A percentile compares a stretch with the other conserved stretches of the same genome.
Conservation (phyloP, 441 rosid species). For the Mallotus repandus region DNA sequence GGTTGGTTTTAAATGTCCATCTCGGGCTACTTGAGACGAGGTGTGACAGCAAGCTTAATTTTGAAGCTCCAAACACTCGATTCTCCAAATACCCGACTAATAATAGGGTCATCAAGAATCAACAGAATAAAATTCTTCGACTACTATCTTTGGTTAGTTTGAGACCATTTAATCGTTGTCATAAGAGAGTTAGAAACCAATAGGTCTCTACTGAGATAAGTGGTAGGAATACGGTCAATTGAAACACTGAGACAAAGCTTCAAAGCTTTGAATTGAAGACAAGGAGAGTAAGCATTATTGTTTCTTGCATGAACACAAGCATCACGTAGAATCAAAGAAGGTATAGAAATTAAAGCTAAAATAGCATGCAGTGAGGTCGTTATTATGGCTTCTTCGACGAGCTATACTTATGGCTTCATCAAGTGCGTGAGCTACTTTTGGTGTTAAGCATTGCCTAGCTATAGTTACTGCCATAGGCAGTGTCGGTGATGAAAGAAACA, state of each 20-base stretch:
- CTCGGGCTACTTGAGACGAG: too few relatives aligned
- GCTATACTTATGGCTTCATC: constrained; percentile 81
- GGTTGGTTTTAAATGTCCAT: too few relatives aligned
- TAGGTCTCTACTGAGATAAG: constrained; percentile 54
- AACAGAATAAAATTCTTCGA: constrained; percentile 79
- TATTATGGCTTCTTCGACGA: constrained; percentile 57
- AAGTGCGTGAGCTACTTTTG: constrained; percentile 75
- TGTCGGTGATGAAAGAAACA: constrained; percentile 44
- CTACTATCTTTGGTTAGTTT: constrained; percentile 78
- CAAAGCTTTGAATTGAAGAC: constrained; percentile 82
- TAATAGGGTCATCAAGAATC: constrained; percentile 86
- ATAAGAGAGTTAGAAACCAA: constrained; percentile 85
- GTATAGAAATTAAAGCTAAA: constrained; percentile 70
- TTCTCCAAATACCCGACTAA: constrained; percentile 84
- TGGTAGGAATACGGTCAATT: constrained; percentile 70
- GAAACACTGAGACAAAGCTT: constrained; percentile 85
- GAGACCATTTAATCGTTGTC: constrained; percentile 91
- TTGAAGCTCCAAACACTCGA: constrained; percentile 88
- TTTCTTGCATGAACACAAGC: constrained; percentile 77
- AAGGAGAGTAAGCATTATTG: constrained; percentile 62
- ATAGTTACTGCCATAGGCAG: constrained; percentile 88
- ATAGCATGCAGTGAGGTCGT: constrained; percentile 90
- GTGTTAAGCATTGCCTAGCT: constrained; percentile 82
- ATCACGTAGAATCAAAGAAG: constrained; percentile 69
- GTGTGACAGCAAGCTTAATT: constrained; percentile 51